phyloP scores from a whole-genome alignment of 208 protist genomes.

The Wallacemonas sp. region DNA sequence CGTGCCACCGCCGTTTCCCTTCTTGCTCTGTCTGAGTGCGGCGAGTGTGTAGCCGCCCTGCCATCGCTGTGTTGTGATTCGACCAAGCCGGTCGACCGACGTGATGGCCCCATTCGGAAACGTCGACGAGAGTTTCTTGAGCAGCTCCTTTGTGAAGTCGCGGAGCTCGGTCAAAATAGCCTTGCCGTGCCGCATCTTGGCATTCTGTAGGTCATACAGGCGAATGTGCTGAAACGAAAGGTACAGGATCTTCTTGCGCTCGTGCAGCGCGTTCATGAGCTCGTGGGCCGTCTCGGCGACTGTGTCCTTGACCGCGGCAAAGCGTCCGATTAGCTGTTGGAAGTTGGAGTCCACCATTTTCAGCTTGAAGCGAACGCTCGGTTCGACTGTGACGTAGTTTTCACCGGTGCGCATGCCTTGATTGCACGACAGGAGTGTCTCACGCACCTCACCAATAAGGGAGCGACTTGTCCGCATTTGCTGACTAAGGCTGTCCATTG shows the following conservation, averaged over 20 bases:
- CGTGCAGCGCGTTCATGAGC: conserved; percentile 83
- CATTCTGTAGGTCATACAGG: conserved; percentile 86
- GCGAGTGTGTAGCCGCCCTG: conserved; percentile 83
- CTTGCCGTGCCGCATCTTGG: conserved; percentile 73
- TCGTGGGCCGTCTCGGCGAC: conserved; percentile 83
- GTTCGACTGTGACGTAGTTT: conserved; percentile 76
- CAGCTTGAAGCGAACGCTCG: conserved; percentile 86
- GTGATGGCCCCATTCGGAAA: conserved; percentile 78
- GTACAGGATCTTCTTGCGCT: conserved; percentile 90
- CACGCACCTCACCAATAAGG: conserved; percentile 77
- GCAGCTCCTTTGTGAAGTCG: conserved; percentile 49
- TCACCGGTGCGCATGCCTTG: conserved; percentile 55
- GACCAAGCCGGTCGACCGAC: conserved; percentile 83
- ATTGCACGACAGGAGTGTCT: conserved; percentile 56
- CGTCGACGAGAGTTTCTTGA: conserved; percentile 64
- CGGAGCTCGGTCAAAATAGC: conserved; percentile 76
- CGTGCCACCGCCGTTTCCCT: background rate
- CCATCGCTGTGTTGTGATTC: conserved; percentile 82
- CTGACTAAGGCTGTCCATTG: conserved; percentile 87
- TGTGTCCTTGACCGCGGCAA: conserved; percentile 81
- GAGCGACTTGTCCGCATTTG: conserved; percentile 71
- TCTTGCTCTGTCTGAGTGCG: conserved; percentile 57
- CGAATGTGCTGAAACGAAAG: conserved; percentile 93
- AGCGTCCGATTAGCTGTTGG: conserved; percentile 84
- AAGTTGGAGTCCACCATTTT: conserved; percentile 90